A percentile compares a stretch with the other conserved stretches of the same genome.
These are phyloP conservation scores for Rhynchosporium graminicola DNA, from an alignment of 2,329 filamentous ascomycete species.

Conservation along the genomic window DNA sequence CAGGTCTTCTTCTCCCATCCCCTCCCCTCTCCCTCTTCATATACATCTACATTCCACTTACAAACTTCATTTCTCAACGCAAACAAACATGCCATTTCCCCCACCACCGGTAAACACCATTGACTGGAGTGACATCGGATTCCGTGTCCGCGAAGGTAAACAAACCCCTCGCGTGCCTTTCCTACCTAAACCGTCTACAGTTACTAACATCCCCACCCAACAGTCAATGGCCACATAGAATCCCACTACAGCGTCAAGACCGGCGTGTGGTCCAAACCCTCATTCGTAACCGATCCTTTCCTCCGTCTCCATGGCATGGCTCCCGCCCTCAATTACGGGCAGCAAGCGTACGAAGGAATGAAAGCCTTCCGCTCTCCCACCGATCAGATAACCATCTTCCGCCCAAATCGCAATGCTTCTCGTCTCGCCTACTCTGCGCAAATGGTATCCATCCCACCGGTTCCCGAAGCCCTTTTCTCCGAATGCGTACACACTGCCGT, in stretches of 20 bases:
- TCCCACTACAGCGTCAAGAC: conserved; percentile 76
- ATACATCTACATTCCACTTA: neutral
- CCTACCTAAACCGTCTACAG: neutral
- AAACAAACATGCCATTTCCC: conserved; percentile 58
- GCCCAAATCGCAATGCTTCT: conserved; percentile 78
- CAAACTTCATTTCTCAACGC: conserved; percentile 11
- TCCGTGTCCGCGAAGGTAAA: conserved; percentile 85
- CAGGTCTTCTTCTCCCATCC: neutral
- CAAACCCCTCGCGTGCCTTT: conserved; percentile 14
- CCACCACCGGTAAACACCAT: conserved; percentile 78
- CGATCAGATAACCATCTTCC: conserved; percentile 78
- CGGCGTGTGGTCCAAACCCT: conserved; percentile 74
- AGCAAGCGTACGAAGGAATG: conserved; percentile 97
- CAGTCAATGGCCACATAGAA: conserved; percentile 93
- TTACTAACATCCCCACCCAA: conserved; percentile 13
- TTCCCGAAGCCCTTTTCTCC: conserved; percentile 76
- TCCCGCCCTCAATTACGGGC: conserved; percentile 92
- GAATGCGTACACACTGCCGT: conserved; percentile 79
- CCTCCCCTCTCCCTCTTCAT: neutral
- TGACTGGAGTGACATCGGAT: conserved; percentile 91
- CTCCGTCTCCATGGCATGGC: conserved; percentile 93
- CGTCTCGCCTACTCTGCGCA: conserved; percentile 84
- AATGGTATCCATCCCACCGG: conserved; percentile 79
- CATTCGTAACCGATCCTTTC: conserved; percentile 80
- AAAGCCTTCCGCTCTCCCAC: conserved; percentile 88